phyloP scores from a whole-genome alignment of 805 yeast species.

The Kazachstania martiniae region DNA sequence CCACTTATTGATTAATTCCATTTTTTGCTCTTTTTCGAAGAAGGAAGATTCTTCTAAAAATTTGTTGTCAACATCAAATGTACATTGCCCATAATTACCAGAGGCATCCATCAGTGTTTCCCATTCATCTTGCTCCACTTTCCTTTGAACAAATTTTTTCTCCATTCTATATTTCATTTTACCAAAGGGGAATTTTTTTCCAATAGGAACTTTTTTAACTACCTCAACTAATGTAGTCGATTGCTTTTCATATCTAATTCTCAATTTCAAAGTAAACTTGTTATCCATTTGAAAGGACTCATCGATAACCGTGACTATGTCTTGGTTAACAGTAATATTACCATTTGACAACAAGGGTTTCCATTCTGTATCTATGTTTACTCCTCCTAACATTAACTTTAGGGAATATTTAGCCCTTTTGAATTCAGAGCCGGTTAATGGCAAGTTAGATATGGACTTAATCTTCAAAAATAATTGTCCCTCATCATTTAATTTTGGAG shows the following conservation, averaged over 20 bases:
- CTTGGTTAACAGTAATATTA: slow-evolving; percentile 44
- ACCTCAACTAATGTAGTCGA: slow-evolving; percentile 46
- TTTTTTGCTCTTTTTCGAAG: slow-evolving; percentile 2
- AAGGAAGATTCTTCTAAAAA: slow-evolving; percentile 10
- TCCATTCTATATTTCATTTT: slow-evolving; percentile 30
- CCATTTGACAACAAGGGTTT: slow-evolving; percentile 18
- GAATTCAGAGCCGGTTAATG: slow-evolving; percentile 36
- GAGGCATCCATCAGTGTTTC: slow-evolving; percentile 56
- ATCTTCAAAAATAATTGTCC: slow-evolving; percentile 47
- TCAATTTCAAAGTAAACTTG: slow-evolving; percentile 64
- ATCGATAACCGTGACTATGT: slow-evolving; percentile 48
- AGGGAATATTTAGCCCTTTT: slow-evolving; percentile 41
- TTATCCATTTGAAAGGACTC: slow-evolving; percentile 11
- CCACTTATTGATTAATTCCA: slow-evolving; percentile 60
- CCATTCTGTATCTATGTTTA: slow-evolving; percentile 1
- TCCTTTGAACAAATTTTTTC: slow-evolving; percentile 39
- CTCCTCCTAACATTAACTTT: slow-evolving; percentile 43
- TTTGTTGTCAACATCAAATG: slow-evolving; percentile 33
- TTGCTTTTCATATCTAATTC: slow-evolving; percentile 42
- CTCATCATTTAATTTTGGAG: slow-evolving; percentile 7
- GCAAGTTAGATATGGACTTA: slow-evolving; percentile 34
- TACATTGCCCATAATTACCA: slow-evolving; percentile 80
- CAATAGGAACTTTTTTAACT: slow-evolving; percentile 42
- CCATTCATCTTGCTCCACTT: slow-evolving; percentile 46
- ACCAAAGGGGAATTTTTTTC: slow-evolving; percentile 21